Percentiles rank a stretch among this genome's conserved stretches.
These are phyloP conservation scores for Pulveroboletus sp. DNA, from an alignment of 768 basidiomycete genomes.

Conservation along the genomic window DNA sequence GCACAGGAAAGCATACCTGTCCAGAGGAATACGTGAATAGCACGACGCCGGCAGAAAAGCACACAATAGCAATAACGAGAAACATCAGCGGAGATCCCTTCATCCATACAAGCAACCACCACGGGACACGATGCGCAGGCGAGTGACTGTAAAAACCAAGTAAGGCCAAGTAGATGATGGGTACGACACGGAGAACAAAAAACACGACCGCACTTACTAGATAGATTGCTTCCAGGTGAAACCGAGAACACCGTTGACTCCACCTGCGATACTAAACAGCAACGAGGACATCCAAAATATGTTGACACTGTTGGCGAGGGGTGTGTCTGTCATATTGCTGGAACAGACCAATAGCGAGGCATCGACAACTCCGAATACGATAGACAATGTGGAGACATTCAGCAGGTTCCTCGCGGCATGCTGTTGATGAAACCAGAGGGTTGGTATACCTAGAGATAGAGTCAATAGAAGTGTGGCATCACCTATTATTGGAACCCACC, in stretches of 20 bases:
- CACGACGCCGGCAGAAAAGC: constrained; percentile 73
- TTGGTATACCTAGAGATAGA: constrained; percentile 39
- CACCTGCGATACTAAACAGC: constrained; percentile 48
- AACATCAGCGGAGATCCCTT: constrained; percentile 79
- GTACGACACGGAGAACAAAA: background rate
- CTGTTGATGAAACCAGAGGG: constrained; percentile 48
- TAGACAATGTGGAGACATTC: constrained; percentile 50
- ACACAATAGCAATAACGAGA: constrained; percentile 75
- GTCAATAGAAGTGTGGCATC: background rate
- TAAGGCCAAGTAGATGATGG: background rate
- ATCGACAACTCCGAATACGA: constrained; percentile 49
- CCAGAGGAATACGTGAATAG: constrained; percentile 69
- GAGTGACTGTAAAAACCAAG: constrained; percentile 34
- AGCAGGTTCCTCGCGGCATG: constrained; percentile 44
- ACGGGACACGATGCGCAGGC: constrained; percentile 47
- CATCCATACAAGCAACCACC: constrained; percentile 71
- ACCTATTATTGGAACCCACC: constrained; percentile 29
- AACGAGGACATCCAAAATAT: constrained; percentile 51
- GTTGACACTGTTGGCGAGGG: constrained; percentile 40
- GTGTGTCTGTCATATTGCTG: constrained; percentile 24
- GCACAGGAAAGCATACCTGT: constrained; percentile 41
- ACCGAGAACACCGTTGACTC: constrained; percentile 48
- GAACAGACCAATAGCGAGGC: constrained; percentile 46
- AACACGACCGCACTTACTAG: constrained; percentile 35
- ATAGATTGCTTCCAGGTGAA: constrained; percentile 53